phyloP scores from a whole-genome alignment of 805 yeast genomes.

The Myxozyma mucilagina region DNA sequence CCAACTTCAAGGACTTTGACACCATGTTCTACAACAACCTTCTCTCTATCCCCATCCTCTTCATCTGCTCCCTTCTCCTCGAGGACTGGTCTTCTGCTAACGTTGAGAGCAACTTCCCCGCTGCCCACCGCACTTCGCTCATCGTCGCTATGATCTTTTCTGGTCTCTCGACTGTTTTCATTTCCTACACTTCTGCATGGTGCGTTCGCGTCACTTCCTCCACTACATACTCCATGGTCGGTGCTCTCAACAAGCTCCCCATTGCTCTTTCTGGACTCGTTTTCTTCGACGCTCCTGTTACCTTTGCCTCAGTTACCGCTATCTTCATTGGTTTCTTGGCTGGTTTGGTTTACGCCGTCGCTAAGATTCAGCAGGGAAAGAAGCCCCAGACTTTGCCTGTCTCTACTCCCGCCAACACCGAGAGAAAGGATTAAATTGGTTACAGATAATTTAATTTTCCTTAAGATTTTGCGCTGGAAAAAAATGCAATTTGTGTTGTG shows the following conservation, averaged over 20 bases:
- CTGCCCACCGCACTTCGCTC: conserved; percentile 63
- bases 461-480: background rate
- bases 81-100: conserved; percentile 94
- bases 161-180: conserved; percentile 93
- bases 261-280: conserved; percentile 92
- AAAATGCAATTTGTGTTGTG: background rate
- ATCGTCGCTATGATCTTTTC: conserved; percentile 84
- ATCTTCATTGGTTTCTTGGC: conserved; percentile 92
- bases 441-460: background rate
- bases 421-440: conserved; percentile 25
- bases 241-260: conserved; percentile 97
- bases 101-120: conserved; percentile 75
- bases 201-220: conserved; percentile 99
- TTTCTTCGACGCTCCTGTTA: conserved; percentile 93
- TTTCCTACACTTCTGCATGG: conserved; percentile 99
- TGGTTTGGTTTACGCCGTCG: conserved; percentile 93
- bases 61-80: conserved; percentile 68
- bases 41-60: conserved; percentile 85
- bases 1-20: conserved; percentile 69
- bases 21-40: conserved; percentile 97
- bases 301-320: conserved; percentile 87
- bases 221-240: conserved; percentile 98
- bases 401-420: conserved; percentile 12
- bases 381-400: conserved; percentile 26
- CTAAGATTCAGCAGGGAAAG: conserved; percentile 84